Evolutionary conservation across 495 filamentous ascomycete genomes (phyloP).

Genomic region (Podospora pseudoanserina): DNA sequence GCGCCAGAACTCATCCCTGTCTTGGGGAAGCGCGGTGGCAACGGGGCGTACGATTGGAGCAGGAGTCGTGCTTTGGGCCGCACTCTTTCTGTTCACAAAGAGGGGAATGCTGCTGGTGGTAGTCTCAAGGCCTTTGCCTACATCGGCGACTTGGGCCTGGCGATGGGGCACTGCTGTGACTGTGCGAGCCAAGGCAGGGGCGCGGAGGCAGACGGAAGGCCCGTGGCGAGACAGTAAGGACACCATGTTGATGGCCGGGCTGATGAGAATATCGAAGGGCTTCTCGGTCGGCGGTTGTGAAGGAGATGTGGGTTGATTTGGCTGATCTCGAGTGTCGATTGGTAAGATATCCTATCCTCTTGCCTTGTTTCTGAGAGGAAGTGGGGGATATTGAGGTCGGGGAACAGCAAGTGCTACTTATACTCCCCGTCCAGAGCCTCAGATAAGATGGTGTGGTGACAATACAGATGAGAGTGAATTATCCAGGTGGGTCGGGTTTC

Average conservation of each 20-base stretch:
- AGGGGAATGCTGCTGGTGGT: conserved; percentile 4
- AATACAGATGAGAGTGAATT: background rate
- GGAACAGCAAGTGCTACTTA: background rate
- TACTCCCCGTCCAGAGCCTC: background rate
- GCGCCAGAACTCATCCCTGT: conserved; percentile 42
- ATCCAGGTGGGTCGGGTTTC: background rate
- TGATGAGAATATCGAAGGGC: background rate
- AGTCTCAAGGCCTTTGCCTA: conserved; percentile 12
- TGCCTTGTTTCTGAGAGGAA: background rate
- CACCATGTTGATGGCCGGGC: conserved; percentile 14
- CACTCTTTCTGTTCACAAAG: background rate
- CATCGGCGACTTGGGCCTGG: conserved; percentile 27
- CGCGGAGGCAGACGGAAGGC: conserved; percentile 11
- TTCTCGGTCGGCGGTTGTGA: background rate
- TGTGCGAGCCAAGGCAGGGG: conserved; percentile 13
- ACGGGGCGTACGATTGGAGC: conserved; percentile 11
- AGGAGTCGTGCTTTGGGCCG: background rate
- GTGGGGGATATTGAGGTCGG: background rate
- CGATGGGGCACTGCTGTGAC: conserved; percentile 21
- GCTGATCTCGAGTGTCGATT: background rate
- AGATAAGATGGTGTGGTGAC: background rate
- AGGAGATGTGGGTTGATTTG: background rate
- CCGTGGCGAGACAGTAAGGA: conserved; percentile 11
- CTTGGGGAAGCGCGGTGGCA: conserved; percentile 1
- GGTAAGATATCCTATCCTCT: background rate